These are phyloP conservation scores for Multifurca ochricompacta DNA, from an alignment of 768 basidiomycete species.

Conservation along the genomic window DNA sequence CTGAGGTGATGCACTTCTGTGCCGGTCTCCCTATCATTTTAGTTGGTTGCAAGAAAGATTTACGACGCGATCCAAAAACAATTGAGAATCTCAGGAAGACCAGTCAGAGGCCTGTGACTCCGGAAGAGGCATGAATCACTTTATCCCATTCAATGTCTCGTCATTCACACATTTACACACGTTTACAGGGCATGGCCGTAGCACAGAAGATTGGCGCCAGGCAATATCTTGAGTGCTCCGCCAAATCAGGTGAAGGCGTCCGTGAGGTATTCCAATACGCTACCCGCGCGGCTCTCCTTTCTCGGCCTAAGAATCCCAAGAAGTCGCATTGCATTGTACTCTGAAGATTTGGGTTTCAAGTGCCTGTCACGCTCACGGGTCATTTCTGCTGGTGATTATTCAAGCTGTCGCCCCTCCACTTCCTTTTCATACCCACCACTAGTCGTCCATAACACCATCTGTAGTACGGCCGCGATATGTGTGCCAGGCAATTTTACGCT, in stretches of 20 bases:
- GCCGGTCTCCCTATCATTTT: conserved; percentile 91
- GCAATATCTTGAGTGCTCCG: conserved; percentile 96
- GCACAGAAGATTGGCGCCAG: conserved; percentile 95
- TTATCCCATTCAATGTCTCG: neutral
- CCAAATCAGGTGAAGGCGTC: conserved; percentile 93
- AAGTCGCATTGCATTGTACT: conserved; percentile 39
- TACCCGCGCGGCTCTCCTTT: conserved; percentile 83
- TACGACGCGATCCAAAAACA: conserved; percentile 86
- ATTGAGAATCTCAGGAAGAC: conserved; percentile 93
- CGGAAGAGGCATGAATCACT: conserved; percentile 72
- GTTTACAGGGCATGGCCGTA: conserved; percentile 78
- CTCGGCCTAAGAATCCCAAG: conserved; percentile 39
- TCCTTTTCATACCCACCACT: conserved; percentile 34
- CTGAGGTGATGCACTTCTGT: conserved; percentile 98
- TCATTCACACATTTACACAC: neutral
- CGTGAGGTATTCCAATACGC: conserved; percentile 98
- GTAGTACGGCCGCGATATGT: conserved; percentile 22
- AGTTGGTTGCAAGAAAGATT: conserved; percentile 98
- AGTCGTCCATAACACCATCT: conserved; percentile 29
- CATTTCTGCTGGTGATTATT: conserved; percentile 1
- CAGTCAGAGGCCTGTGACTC: conserved; percentile 88
- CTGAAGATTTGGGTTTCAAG: conserved; percentile 26
- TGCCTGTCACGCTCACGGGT: conserved; percentile 6
- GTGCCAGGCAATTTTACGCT: conserved; percentile 14
- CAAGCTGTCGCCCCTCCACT: conserved; percentile 19